phyloP scores from a whole-genome alignment of 1,284 basidiomycete genomes.

The Cystobasidium pallidum region DNA sequence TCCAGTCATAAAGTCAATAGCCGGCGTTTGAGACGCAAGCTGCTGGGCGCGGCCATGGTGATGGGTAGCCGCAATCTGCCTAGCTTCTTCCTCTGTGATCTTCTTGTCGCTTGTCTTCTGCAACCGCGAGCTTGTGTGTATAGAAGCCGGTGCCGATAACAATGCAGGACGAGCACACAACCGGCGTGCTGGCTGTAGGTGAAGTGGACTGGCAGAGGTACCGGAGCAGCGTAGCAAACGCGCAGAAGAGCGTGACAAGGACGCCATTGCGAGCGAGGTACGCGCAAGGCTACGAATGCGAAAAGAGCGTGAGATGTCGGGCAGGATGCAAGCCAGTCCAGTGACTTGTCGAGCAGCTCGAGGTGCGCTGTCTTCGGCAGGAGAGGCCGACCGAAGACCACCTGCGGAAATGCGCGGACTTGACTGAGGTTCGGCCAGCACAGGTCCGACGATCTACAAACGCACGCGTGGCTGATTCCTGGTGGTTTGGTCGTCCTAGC shows the following conservation, averaged over 20 bases:
- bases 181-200: neutral
- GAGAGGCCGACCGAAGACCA: neutral
- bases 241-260: constrained; percentile 13
- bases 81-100: constrained; percentile 19
- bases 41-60: constrained; percentile 21
- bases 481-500: too few relatives aligned
- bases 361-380: neutral
- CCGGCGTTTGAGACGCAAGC: constrained; percentile 7
- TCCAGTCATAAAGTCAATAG: constrained; percentile 23
- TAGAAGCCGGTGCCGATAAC: neutral
- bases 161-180: neutral
- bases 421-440: neutral
- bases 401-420: constrained; percentile 4
- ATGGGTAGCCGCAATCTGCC: constrained; percentile 12
- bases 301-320: neutral
- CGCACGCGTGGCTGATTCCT: too few relatives aligned
- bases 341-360: neutral
- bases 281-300: neutral
- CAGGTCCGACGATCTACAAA: neutral
- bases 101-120: constrained; percentile 12
- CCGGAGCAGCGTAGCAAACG: constrained; percentile 3
- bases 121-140: constrained; percentile 6
- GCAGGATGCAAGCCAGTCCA: neutral
- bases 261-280: constrained; percentile 1
- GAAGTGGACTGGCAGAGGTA: neutral